Percentiles rank a stretch among this genome's conserved stretches.
Evolutionary conservation across 2,329 filamentous ascomycete species (phyloP).

Genomic region (Diaporthe humulicola): DNA sequence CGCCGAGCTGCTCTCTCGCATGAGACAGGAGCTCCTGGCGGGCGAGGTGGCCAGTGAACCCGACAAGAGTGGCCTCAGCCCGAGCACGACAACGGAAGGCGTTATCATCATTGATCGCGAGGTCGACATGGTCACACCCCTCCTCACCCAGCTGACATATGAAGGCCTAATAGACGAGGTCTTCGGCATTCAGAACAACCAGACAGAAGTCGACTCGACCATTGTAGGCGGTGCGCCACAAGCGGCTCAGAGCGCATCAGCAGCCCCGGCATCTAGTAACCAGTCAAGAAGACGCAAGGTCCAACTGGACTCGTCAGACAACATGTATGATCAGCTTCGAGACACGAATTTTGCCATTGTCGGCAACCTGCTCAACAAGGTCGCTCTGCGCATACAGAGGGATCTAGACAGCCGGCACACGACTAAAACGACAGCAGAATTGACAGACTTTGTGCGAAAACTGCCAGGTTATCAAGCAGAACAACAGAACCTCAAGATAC

Average conservation of each 20-base stretch:
- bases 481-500: slow-evolving; percentile 90
- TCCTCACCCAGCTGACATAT: slow-evolving; percentile 96
- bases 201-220: slow-evolving; percentile 91
- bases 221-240: slow-evolving; percentile 83
- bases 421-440: slow-evolving; percentile 88
- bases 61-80: slow-evolving; percentile 77
- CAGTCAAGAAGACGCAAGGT: slow-evolving; percentile 86
- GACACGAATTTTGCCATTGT: slow-evolving; percentile 97
- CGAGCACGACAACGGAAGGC: slow-evolving; percentile 89
- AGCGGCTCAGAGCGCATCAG: slow-evolving; percentile 64
- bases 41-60: slow-evolving; percentile 79
- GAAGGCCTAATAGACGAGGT: slow-evolving; percentile 96
- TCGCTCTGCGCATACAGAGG: slow-evolving; percentile 84
- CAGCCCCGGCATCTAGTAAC: slow-evolving; percentile 66
- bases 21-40: slow-evolving; percentile 89
- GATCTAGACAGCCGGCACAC: slow-evolving; percentile 92
- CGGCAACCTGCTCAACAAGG: slow-evolving; percentile 88
- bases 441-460: slow-evolving; percentile 95
- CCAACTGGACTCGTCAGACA: slow-evolving; percentile 88
- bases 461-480: slow-evolving; percentile 93
- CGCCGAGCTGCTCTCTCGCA: slow-evolving; percentile 87
- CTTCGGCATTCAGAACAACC: slow-evolving; percentile 91
- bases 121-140: slow-evolving; percentile 90
- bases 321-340: slow-evolving; percentile 87
- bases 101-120: slow-evolving; percentile 96